phyloP scores from a whole-genome alignment of 2,329 filamentous ascomycete genomes.

The Penicillium sumatraense region DNA sequence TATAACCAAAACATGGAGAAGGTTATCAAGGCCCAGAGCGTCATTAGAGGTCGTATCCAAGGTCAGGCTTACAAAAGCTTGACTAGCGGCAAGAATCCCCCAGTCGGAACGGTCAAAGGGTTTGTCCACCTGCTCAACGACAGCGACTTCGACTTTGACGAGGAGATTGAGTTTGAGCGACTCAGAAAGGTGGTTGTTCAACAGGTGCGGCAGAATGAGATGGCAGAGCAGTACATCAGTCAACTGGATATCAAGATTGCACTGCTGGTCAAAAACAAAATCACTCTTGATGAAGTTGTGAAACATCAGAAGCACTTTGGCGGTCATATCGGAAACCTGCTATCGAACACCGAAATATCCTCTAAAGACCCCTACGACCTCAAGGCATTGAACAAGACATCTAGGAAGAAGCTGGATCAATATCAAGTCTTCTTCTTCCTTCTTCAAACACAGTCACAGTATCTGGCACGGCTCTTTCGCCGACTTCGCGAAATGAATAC shows the following conservation, averaged over 20 bases:
- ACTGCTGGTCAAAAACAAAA: conserved; percentile 98
- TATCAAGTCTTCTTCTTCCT: conserved; percentile 99
- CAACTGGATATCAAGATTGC: conserved; percentile 99
- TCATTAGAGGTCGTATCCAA: conserved; percentile 91
- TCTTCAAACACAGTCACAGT: conserved; percentile 93
- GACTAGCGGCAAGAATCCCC: conserved; percentile 93
- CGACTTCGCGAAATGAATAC: conserved; percentile 81
- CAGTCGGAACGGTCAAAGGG: conserved; percentile 94
- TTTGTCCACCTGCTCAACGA: conserved; percentile 98
- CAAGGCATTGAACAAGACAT: conserved; percentile 96
- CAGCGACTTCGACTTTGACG: conserved; percentile 98
- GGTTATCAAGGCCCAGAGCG: conserved; percentile 98
- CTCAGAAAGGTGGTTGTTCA: conserved; percentile 95
- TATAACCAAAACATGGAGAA: conserved; percentile 98
- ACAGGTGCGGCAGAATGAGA: conserved; percentile 94
- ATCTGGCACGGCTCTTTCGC: conserved; percentile 86
- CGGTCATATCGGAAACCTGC: conserved; percentile 79
- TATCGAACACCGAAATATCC: conserved; percentile 85
- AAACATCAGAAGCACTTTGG: conserved; percentile 96
- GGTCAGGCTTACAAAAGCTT: conserved; percentile 98
- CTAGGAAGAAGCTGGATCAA: conserved; percentile 89
- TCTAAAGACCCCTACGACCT: conserved; percentile 93
- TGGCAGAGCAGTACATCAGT: conserved; percentile 96
- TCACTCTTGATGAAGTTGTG: conserved; percentile 95
- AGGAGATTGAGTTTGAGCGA: conserved; percentile 95